Base-by-base conservation (phyloP, 139 green algal species). In the Trebouxia sp. region DNA sequence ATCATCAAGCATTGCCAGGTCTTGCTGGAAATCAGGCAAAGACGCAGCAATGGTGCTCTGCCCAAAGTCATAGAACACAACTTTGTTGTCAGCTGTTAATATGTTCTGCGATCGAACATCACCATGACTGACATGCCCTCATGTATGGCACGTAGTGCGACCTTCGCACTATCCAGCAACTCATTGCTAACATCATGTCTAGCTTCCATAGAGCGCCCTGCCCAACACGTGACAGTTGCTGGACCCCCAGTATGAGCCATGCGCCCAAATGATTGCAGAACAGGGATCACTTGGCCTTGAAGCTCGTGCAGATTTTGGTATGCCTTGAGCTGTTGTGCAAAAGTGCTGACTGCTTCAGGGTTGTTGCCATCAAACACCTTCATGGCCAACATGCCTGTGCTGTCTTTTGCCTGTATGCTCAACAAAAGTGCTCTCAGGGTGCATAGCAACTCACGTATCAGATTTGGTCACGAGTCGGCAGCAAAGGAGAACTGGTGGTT, bases 311-410 rank as follows among this genome's bases (percentile, higher is more conserved):
- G 1, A 15, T 26, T 28, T 39, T 67, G 11, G 38, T 67, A 67
- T 67, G 56, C 56, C 56, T 39, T 67, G 56, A 67, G 56, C 56
- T 67, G n/a, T 7, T 67, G 37, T 9, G 38, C n/a, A 38, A 67
- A 67, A 28, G n/a, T 12, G 11, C 12, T 67, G 20, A 67, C 2
- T 28, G 56, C 55, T 41, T 9, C 17, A 12, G n/a, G 37, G 26
- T 67, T 28, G 38, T 67, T 28, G 38, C 37, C 7, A 7, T 53
- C 20, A 17, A 53, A 53, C 47, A 67, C 56, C 38, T 67, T 67
- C 56, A 67, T 67, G 14, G 15, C 56, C 15, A 67, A 28, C 56
- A 67, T 28, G 26, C 38, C 56, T 39, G 26, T 9, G 15, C 56
- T 28, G 17, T 67, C n/a, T 7, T 67, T 7, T 67, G 56, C 56